Base-by-base conservation (phyloP, 331 rosid species). In the Stylosanthes scabra region DNA sequence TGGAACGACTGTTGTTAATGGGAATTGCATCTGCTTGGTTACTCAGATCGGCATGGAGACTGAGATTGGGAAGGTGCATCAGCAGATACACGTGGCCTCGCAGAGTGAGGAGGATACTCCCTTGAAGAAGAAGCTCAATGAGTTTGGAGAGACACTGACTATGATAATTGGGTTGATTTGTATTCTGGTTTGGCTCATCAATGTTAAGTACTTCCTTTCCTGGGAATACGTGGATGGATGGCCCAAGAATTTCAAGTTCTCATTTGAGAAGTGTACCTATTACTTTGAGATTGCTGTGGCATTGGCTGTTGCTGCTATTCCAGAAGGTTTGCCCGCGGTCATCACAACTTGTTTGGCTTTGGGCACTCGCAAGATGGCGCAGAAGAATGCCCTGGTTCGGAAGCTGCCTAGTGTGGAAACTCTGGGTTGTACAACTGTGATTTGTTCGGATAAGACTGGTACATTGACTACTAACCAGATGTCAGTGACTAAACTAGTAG, bases 391-490 rank as follows among this genome's bases (percentile, higher is more conserved):
- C 16, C 74, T 91, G 44, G 88, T 91, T 49, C 72, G 97, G 59
- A 91, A 89, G 80, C 82, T 91, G 63, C 91, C 96, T 0, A 89
- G 96, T 15, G 97, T 91, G 27, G 97, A 91, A 75, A 91, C 97
- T 65, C 79, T 89, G 68, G 97, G 97, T 60, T 89, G 96, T 63
- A 91, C 96, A 14, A 91, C 96, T 51, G 96, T 91, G 59, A 91
- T 91, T 29, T 91, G 97, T 61, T 91, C 97, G 0, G 97, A 91
- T 74, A 91, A 91, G 76, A 91, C 97, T 0, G 97, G 97, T 41
- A 91, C 97, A 5, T 63, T 91, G 88, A 91, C 97, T 13, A 91
- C 97, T 0, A 91, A 91, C 80, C 97, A 91, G 86, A 91, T 91
- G 97, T 88, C 97, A 45, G 97, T 83, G 59, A 1, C 91, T 0